Conservation (phyloP, 148 eudicot genomes). For the Spergularia bocconei region DNA sequence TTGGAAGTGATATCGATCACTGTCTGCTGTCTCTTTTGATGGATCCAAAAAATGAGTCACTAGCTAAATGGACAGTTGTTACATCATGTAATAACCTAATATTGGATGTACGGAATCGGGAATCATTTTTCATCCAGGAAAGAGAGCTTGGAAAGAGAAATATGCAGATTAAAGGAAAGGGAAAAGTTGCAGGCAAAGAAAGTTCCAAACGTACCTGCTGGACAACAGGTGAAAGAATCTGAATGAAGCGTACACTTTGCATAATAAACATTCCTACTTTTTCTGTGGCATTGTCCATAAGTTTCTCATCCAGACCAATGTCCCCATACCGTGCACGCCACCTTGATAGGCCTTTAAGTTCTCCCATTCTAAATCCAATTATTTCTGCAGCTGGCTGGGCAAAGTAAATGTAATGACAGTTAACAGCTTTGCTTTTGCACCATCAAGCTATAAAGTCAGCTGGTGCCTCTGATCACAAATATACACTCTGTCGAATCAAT, state of each 20-base stretch:
- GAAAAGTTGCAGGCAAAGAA: slow-evolving; percentile 7
- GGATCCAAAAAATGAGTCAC: neutral
- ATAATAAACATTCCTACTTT: slow-evolving; percentile 83
- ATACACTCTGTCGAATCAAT: neutral
- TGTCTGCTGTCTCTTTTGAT: neutral
- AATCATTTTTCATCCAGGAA: neutral
- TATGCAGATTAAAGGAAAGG: neutral
- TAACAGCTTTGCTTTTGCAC: slow-evolving; percentile 8
- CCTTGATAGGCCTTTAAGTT: slow-evolving; percentile 89
- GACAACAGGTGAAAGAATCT: slow-evolving; percentile 75
- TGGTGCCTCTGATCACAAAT: neutral
- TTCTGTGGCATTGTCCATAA: slow-evolving; percentile 74
- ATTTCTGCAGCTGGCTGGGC: slow-evolving; percentile 96
- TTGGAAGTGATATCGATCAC: neutral
- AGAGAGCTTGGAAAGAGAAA: neutral
- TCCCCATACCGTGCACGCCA: slow-evolving; percentile 89
- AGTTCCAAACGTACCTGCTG: slow-evolving; percentile 57
- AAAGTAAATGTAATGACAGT: slow-evolving; percentile 19
- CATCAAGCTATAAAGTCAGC: slow-evolving; percentile 3
- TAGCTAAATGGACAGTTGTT: slow-evolving; percentile 4
- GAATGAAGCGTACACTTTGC: slow-evolving; percentile 74
- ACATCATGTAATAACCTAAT: neutral
- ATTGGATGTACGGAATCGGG: neutral
- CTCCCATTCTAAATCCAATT: slow-evolving; percentile 90
- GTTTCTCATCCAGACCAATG: slow-evolving; percentile 80